Base-by-base conservation (phyloP, 768 basidiomycete genomes). In the Podaxis pistillaris region DNA sequence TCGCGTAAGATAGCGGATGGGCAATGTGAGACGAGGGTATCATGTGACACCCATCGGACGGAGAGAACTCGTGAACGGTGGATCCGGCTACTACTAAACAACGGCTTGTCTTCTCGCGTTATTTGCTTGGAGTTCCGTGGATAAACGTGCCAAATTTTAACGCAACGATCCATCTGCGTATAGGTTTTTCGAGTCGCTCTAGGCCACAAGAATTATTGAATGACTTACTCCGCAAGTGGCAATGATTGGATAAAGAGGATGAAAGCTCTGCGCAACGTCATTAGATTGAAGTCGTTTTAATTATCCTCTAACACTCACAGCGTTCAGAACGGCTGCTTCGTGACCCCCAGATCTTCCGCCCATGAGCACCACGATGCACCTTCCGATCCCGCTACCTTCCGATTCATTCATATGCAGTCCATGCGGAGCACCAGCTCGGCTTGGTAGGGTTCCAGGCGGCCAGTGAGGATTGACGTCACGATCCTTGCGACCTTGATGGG, bases 261-360 rank as follows among this genome's bases (percentile, higher is more conserved):
- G 89, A 72, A 93, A 93, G 28, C 86, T 83, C 90, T 91, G 49
- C 15, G 53, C 17, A 46, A 47, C 26, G n/a, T 24, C 3, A 38
- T 49, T 41, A 53, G 11, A 24, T 41, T 52, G 33, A 36, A 9
- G 41, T 30, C 22, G 47, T 46, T 24, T 26, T 49, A 41, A 52
- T 50, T 60, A 13, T 30, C 38, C 24, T 50, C 2, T 50, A 58
- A 17, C 7, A 69, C 82, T 65, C 67, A 87, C 90, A 22, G 89
- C 88, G 55, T 79, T 80, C 1, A 89, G 72, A 17, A 93, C 89
- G 40, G 88, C 86, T 58, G 83, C 89, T 58, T 81, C 72, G 69
- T 93, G 91, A 0, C 91, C 91, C 4, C 89, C 91, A 36, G 89
- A 87, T 60, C 85, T 80, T 3, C 88, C 87, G 3, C 91, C 91